Evolutionary conservation across 2,329 filamentous ascomycete genomes (phyloP).

Genomic region (Aspergillus calidoustus): DNA sequence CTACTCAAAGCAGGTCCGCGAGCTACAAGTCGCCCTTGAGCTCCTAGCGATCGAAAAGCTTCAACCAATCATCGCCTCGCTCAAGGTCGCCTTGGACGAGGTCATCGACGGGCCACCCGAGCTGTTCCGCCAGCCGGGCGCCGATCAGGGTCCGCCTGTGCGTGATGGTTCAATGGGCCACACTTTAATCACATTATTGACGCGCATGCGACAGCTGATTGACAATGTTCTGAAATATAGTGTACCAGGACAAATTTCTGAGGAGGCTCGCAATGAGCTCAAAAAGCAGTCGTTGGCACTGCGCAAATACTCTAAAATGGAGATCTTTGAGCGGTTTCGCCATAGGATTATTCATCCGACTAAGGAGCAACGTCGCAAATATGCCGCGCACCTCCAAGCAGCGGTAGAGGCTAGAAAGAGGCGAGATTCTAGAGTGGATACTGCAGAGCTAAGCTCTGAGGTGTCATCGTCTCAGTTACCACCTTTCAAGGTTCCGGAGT

Average conservation of each 20-base stretch:
- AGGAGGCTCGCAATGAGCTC: conserved; percentile 29
- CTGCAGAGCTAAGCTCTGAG: neutral
- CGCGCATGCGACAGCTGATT: conserved; percentile 38
- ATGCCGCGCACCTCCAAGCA: neutral
- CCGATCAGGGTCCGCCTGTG: neutral
- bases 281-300: conserved; percentile 32
- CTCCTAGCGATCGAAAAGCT: conserved; percentile 29
- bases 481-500: neutral
- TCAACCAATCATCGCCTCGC: conserved; percentile 29
- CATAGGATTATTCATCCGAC: conserved; percentile 28
- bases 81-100: neutral
- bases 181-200: conserved; percentile 29
- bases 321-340: conserved; percentile 23
- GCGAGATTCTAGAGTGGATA: too few species aligned
- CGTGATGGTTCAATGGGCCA: conserved; percentile 16
- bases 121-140: neutral
- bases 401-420: conserved; percentile 5
- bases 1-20: neutral
- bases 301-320: conserved; percentile 36
- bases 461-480: neutral
- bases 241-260: conserved; percentile 28
- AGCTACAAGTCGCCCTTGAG: conserved; percentile 33
- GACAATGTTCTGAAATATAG: conserved; percentile 39
- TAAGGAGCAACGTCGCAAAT: conserved; percentile 27
- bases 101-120: neutral